Base-by-base conservation (phyloP, 2,329 filamentous ascomycete genomes). In the Ascochyta pisi region DNA sequence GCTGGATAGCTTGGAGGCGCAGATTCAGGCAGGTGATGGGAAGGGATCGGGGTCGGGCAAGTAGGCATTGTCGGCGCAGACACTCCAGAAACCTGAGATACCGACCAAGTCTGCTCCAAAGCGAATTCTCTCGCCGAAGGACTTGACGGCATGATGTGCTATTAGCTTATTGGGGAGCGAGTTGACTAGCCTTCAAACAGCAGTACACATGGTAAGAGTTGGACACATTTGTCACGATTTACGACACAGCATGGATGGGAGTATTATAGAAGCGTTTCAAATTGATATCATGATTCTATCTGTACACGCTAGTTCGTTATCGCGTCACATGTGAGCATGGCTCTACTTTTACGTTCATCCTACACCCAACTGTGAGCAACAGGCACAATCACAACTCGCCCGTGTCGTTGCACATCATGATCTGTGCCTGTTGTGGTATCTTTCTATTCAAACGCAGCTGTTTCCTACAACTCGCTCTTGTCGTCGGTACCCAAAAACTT, bases 1-100 rank as follows among this genome's bases (percentile, higher is more conserved):
- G 24, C 79, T 97, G 22, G 93, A 97, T 72, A 91, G 88, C 54
- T 83, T 97, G 10, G 93, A 96, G 74, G 82, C 89, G 23, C 87
- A 88, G 13, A 81, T 96, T 40, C 82, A 85, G 66, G 82, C 84
- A 35, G 83, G 80, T 55, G 73, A 85, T 65, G 62, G 77, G 23
- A 75, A 75, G 53, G 62, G 62, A 15, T 58, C 69, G 10, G 60
- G 61, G 16, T 40, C 54, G 6, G 39, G 44, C 48, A 57, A 57
- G 24, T 60, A 57, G 57, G 41, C 26, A 42, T 50, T 50, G 46
- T 22, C 33, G 37, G 46, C 46, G 5, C 40, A 16, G 7, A 38
- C 4, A 19, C 6, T 37, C n/a, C 31, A 23, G 34, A 27, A 16
- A 9, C 29, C 42, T 19, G 31, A n/a, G 6, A 15, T 42, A 3